Evolutionary conservation across 148 eudicot species (phyloP), one percentile per base, ranked within the genome.

Genomic region (Fagopyrum esculentum): DNA sequence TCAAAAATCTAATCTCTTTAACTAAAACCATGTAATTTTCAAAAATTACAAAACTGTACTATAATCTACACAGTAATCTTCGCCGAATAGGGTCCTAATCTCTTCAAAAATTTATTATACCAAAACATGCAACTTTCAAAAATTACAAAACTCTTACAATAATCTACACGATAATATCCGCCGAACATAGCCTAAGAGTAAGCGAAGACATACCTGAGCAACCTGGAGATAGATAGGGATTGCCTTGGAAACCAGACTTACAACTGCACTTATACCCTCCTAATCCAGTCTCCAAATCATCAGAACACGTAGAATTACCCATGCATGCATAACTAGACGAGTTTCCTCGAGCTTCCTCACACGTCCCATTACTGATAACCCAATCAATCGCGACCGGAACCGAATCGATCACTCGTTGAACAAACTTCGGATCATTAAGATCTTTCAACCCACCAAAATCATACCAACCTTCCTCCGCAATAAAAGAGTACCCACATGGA

Each of bases 191-290:
- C n/a, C n/a, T n/a, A n/a, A n/a, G n/a, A n/a, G n/a, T n/a, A n/a
- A n/a, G n/a, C n/a, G n/a, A n/a, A n/a, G n/a, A 35, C 63, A 60
- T 69, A 82, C 82, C 83, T 75, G n/a, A 74, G 72, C 78, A 80
- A 5, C 85, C 83, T 0, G 77, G 77, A 56, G 7, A 13, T 11
- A 77, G 82, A 75, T 78, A 82, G 19, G 82, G 85, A 69, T 85
- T 83, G 1, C 85, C 88, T 30, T 52, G 47, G 8, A 78, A 83
- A 2, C 86, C 86, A 4, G 68, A 2, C 1, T 66, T 15, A 72
- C 86, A 83, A 12, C 45, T 56, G 46, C 84, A 81, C 4, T 60
- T 80, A 50, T 83, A 81, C 6, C 88, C 82, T 61, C 77, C 75
- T 9, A 76, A 4, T 0, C 26, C 26, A 1, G 6, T n/a, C 1